These are phyloP conservation scores for Carex arenaria DNA, from an alignment of 202 grass and related monocot genomes.

Conservation along the genomic window DNA sequence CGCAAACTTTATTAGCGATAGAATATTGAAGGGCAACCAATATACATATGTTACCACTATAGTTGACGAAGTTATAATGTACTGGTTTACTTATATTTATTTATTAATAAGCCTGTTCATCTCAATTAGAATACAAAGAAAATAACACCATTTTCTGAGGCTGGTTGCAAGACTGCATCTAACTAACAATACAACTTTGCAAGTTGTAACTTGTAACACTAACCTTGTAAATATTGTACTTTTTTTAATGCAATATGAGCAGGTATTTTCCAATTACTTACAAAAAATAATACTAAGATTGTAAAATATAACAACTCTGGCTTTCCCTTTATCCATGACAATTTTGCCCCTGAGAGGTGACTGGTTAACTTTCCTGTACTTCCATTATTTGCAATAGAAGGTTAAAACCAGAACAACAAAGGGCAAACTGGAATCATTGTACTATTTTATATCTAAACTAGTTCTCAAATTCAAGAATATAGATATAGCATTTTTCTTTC, in stretches of 20 bases:
- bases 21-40: background rate
- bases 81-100: background rate
- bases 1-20: background rate
- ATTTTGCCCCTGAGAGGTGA: background rate
- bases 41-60: background rate
- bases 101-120: background rate
- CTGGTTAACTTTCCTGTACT: background rate
- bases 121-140: background rate
- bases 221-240: too few species aligned
- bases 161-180: too few species aligned
- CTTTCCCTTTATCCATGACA: background rate
- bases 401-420: background rate
- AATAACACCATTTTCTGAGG: background rate
- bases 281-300: background rate
- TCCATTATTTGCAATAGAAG: background rate
- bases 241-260: too few species aligned
- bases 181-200: too few species aligned
- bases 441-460: background rate
- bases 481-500: background rate
- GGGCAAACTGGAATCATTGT: background rate
- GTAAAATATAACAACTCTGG: background rate
- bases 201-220: too few species aligned
- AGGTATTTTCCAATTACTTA: too few species aligned
- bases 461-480: background rate
- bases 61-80: background rate